Evolutionary conservation across 2,329 filamentous ascomycete species (phyloP), one percentile per base, ranked within the genome.

Genomic region (Pyricularia pennisetigena): DNA sequence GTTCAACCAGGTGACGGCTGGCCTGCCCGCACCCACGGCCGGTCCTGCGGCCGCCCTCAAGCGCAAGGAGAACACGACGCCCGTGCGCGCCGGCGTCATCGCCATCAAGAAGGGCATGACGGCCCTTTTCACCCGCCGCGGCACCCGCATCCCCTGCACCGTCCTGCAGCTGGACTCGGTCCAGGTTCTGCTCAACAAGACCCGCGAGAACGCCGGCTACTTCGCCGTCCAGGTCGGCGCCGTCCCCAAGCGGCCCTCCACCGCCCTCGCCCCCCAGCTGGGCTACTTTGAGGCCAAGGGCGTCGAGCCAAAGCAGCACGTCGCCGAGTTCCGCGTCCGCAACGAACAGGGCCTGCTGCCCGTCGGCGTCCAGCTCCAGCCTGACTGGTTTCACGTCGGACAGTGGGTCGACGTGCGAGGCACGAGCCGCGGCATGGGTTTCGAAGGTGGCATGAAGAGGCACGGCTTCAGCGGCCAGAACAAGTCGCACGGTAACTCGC

Each of bases 91-190:
- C 2, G 95, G 95, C 32, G 89, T 92, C 9, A 84, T 99, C 64
- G 93, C 91, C 14, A 85, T 89, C 76, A 99, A 99, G 82, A 94
- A 94, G 81, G 95, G 95, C 78, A 98, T 99, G 92, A 97, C 93
- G 62, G 94, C 91, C 70, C 81, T 97, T 72, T 98, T 91, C 84
- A 89, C 93, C 75, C 86, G 88, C 73, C 91, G 91, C 29, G 91
- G 92, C 73, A 86, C 85, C 71, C 89, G 94, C 71, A 90, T 89
- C 69, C 85, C 94, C 24, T 97, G 93, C 82, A 99, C 95, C 16
- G 90, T 99, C 67, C 85, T 99, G 69, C 94, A 98, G 81, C 85
- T 99, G 74, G 95, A 99, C 79, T 86, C 92, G 74, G 93, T 96
- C 70, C 91, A 98, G 80, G 93, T 97, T 9, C 83, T 97, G 57